These are phyloP conservation scores for Leptoxyphium fumago DNA, from an alignment of 2,329 filamentous ascomycete genomes.

Conservation along the genomic window DNA sequence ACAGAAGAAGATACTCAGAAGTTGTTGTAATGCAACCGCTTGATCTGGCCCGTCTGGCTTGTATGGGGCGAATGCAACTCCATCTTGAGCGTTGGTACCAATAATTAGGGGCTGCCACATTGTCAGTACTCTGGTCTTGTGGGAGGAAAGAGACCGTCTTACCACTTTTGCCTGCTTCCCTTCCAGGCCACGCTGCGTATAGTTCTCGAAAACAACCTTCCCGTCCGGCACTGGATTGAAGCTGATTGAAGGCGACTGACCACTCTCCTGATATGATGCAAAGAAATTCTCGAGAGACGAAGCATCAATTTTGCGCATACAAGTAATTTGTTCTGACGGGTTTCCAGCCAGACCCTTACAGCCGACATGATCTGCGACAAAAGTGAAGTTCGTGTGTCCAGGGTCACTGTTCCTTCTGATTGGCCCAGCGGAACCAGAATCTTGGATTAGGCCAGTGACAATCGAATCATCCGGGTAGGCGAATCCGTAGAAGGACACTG, in stretches of 20 bases:
- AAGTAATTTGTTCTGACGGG: slow-evolving; percentile 19
- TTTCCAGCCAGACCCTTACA: slow-evolving; percentile 14
- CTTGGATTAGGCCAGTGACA: slow-evolving; percentile 30
- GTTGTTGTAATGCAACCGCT: slow-evolving; percentile 4
- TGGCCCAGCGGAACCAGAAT: slow-evolving; percentile 29
- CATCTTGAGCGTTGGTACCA: slow-evolving; percentile 23
- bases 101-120: slow-evolving; percentile 19
- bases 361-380: slow-evolving; percentile 22
- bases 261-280: slow-evolving; percentile 15
- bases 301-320: slow-evolving; percentile 21
- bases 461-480: slow-evolving; percentile 36
- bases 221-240: slow-evolving; percentile 6
- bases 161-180: slow-evolving; percentile 6
- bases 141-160: background rate
- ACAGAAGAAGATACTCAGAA: slow-evolving; percentile 15
- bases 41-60: slow-evolving; percentile 16
- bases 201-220: slow-evolving; percentile 19
- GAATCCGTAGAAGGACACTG: slow-evolving; percentile 35
- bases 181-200: slow-evolving; percentile 17
- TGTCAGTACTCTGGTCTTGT: background rate
- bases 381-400: slow-evolving; percentile 23
- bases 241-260: slow-evolving; percentile 11
- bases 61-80: slow-evolving; percentile 20
- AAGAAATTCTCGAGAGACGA: slow-evolving; percentile 20
- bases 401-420: slow-evolving; percentile 13